Evolutionary conservation across 2,329 filamentous ascomycete species (phyloP).

Genomic region (Diplodia seriata): DNA sequence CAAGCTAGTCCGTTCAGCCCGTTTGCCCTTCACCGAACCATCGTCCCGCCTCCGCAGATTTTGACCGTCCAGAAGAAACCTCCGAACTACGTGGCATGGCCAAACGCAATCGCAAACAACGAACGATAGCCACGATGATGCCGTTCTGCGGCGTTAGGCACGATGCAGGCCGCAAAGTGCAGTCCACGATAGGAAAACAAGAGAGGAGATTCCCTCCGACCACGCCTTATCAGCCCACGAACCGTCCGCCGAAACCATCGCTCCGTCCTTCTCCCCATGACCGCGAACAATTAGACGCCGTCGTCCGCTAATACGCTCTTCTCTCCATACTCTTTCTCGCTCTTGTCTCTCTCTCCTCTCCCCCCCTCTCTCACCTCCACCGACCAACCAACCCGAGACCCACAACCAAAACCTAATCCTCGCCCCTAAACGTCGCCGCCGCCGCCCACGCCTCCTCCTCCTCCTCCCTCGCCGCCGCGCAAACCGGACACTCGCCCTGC

Average conservation of each 20-base stretch:
- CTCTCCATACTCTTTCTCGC: background rate
- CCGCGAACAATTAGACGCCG: background rate
- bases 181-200: background rate
- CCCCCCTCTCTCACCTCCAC: too few relatives aligned
- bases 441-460: slow-evolving; percentile 5
- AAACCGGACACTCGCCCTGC: background rate
- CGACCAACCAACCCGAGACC: background rate
- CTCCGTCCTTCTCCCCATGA: background rate
- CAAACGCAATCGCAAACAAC: background rate
- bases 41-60: background rate
- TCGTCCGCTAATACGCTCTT: background rate
- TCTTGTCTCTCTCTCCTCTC: background rate
- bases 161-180: background rate
- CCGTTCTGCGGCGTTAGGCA: background rate
- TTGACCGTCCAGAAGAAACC: too few relatives aligned
- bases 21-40: background rate
- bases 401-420: background rate
- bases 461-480: background rate
- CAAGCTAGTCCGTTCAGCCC: background rate
- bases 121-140: background rate
- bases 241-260: background rate
- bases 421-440: background rate
- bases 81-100: too few relatives aligned
- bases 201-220: background rate
- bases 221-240: background rate